phyloP scores from a whole-genome alignment of 306 rosid genomes.

The Quercus ilex region DNA sequence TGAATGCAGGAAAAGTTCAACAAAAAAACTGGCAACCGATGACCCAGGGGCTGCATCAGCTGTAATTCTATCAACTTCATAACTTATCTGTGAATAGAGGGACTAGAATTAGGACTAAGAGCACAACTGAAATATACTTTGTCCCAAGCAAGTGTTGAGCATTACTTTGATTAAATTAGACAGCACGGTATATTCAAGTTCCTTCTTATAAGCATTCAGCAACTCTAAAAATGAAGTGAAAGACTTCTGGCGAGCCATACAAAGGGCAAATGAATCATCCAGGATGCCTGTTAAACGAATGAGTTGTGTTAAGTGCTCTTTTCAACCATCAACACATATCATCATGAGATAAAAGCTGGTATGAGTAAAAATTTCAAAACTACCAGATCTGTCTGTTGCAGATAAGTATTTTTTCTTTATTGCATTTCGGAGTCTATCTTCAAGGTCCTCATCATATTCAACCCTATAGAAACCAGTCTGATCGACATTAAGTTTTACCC shows the following conservation, averaged over 20 bases:
- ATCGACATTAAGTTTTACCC: conserved; percentile 89
- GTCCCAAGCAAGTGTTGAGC: no score
- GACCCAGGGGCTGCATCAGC: conserved; percentile 78
- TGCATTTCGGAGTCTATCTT: conserved; percentile 68
- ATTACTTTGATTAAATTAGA: no score
- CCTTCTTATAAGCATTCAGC: no score
- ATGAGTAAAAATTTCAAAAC: conserved; percentile 16
- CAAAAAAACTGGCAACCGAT: conserved; percentile 36
- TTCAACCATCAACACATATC: no score
- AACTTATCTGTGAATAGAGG: conserved; percentile 53
- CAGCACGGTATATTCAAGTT: no score
- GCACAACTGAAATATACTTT: no score
- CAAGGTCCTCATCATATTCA: conserved; percentile 75
- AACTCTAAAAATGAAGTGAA: no score
- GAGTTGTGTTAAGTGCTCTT: no score
- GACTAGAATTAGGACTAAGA: not conserved
- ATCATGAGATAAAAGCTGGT: not conserved
- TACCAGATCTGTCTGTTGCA: conserved; percentile 85
- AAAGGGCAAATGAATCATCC: no score
- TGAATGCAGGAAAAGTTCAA: conserved; percentile 56
- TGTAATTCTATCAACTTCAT: conserved; percentile 47
- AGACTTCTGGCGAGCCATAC: no score
- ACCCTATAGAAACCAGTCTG: conserved; percentile 97
- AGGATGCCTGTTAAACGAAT: no score
- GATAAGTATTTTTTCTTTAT: conserved; percentile 60